Conservation (phyloP, 345 rosid genomes). For the Hirschfeldia incana region DNA sequence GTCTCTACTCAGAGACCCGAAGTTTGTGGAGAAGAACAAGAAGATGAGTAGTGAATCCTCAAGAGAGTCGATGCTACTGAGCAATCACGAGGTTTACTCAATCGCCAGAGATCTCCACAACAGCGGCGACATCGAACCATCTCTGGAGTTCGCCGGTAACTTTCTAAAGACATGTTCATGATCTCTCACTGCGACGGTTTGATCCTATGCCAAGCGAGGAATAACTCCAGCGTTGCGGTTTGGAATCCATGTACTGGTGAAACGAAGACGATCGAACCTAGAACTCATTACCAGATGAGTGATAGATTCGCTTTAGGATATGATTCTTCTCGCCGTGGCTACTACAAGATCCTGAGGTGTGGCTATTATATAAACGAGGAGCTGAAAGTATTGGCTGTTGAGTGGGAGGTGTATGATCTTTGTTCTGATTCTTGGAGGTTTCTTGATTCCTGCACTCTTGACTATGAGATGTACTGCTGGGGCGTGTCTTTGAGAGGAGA, state of each 20-base stretch:
- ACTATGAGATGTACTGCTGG: background rate
- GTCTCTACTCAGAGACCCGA: background rate
- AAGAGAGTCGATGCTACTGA: background rate
- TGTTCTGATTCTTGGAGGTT: background rate
- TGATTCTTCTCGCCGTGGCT: background rate
- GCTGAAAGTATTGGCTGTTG: background rate
- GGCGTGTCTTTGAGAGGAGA: background rate
- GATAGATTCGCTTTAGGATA: background rate
- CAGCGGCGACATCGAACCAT: background rate
- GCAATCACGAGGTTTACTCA: background rate
- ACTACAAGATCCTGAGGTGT: conserved; percentile 12
- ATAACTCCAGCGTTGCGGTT: background rate
- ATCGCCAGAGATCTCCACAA: background rate
- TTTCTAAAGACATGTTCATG: background rate
- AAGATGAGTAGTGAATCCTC: background rate
- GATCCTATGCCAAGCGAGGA: background rate
- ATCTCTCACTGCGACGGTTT: background rate
- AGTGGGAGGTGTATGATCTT: background rate
- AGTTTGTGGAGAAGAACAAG: background rate
- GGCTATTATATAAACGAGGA: background rate
- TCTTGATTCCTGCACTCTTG: background rate
- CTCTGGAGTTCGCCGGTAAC: background rate
- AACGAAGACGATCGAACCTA: background rate
- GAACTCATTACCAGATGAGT: background rate
- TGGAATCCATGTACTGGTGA: conserved; percentile 7